Evolutionary conservation across 768 basidiomycete species (phyloP).

Genomic region (Rhizopogon salebrosus): DNA sequence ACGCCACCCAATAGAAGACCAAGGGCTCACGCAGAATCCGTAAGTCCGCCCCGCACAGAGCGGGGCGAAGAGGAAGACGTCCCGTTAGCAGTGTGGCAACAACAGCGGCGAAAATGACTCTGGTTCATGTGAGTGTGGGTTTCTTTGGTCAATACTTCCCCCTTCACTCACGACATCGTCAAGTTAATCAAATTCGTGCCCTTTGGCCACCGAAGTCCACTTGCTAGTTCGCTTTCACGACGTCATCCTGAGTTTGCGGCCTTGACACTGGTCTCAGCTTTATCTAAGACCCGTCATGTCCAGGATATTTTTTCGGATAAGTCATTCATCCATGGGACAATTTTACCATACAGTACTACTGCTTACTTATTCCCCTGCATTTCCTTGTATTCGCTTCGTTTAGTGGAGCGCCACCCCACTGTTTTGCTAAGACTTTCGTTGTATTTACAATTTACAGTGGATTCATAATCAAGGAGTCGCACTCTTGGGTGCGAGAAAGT

Average conservation of each 20-base stretch:
- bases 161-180: neutral
- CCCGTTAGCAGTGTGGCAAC: slow-evolving; percentile 76
- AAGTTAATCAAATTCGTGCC: neutral
- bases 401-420: neutral
- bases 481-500: neutral
- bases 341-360: slow-evolving; percentile 27
- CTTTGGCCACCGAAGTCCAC: neutral
- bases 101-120: slow-evolving; percentile 45
- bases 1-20: slow-evolving; percentile 32
- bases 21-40: slow-evolving; percentile 34
- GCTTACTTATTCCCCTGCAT: slow-evolving; percentile 21
- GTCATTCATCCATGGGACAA: slow-evolving; percentile 15
- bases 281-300: slow-evolving; percentile 23
- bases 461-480: slow-evolving; percentile 9
- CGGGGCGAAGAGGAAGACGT: slow-evolving; percentile 70
- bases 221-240: neutral
- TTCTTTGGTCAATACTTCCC: neutral
- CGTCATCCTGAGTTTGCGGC: neutral
- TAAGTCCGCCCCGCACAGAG: slow-evolving; percentile 22
- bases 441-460: slow-evolving; percentile 10
- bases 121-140: neutral
- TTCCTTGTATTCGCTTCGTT: slow-evolving; percentile 5
- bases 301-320: slow-evolving; percentile 18
- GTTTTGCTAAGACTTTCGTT: slow-evolving; percentile 6
- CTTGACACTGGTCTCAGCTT: neutral